Percentiles rank a stretch among this genome's conserved stretches.
These are phyloP conservation scores for Drosera spatulata DNA, from an alignment of 179 eudicot genomes.

Conservation along the genomic window DNA sequence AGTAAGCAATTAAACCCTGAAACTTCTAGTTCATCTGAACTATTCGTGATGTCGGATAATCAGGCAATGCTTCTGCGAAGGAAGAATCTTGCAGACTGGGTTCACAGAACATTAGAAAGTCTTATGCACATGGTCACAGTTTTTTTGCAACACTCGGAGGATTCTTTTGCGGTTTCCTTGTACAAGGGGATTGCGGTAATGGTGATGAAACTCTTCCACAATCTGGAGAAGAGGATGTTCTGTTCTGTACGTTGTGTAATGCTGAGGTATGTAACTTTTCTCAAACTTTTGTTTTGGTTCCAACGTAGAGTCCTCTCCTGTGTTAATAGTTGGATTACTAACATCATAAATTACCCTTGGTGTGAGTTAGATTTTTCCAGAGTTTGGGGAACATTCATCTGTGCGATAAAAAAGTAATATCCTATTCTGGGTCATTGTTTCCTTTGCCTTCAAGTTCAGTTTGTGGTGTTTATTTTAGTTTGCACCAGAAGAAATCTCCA, in stretches of 20 bases:
- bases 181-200: constrained; percentile 25
- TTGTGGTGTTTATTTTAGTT: too few relatives aligned
- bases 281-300: not conserved
- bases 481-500: too few relatives aligned
- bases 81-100: constrained; percentile 46
- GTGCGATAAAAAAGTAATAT: too few relatives aligned
- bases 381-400: too few relatives aligned
- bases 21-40: constrained; percentile 2
- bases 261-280: constrained; percentile 25
- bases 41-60: constrained; percentile 5
- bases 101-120: constrained; percentile 22
- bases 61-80: constrained; percentile 42
- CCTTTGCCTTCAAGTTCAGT: too few relatives aligned
- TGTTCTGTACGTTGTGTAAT: constrained; percentile 38
- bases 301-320: not conserved
- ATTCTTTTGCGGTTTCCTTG: constrained; percentile 22
- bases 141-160: constrained; percentile 25
- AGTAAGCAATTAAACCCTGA: not conserved
- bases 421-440: too few relatives aligned
- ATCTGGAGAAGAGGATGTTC: constrained; percentile 35
- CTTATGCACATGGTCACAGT: constrained; percentile 23
- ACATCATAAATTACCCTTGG: too few relatives aligned
- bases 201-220: constrained; percentile 29
- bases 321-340: not conserved
- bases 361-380: too few relatives aligned